Conservation (phyloP, 257 asterid species). For the Oldenlandia corymbosa region DNA sequence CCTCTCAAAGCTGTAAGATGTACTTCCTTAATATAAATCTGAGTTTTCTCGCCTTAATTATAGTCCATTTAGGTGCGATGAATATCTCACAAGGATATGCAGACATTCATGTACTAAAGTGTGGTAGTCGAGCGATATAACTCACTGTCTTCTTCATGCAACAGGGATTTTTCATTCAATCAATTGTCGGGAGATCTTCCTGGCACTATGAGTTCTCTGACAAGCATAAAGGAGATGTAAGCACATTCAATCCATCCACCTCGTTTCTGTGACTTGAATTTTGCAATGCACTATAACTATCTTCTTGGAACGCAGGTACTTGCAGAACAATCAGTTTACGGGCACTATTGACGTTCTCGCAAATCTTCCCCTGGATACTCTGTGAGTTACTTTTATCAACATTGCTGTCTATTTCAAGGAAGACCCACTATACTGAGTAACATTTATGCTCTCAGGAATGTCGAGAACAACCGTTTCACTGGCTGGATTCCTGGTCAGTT, state of each 20-base stretch:
- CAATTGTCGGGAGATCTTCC: slow-evolving; percentile 73
- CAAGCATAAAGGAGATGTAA: slow-evolving; percentile 63
- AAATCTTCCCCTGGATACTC: slow-evolving; percentile 67
- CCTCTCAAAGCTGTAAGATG: slow-evolving; percentile 71
- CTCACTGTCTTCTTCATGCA: slow-evolving; percentile 21
- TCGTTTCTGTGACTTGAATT: slow-evolving; percentile 4
- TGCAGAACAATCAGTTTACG: slow-evolving; percentile 87
- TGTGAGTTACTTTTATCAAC: slow-evolving; percentile 52
- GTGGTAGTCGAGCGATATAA: too few species aligned
- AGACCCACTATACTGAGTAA: slow-evolving; percentile 6
- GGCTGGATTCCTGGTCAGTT: slow-evolving; percentile 83
- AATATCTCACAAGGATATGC: too few species aligned
- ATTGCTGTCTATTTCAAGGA: neutral
- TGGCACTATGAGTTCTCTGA: slow-evolving; percentile 50
- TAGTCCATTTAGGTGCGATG: too few species aligned
- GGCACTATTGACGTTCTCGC: slow-evolving; percentile 87
- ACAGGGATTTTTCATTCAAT: slow-evolving; percentile 87
- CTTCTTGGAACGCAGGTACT: slow-evolving; percentile 50
- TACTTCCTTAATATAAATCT: slow-evolving; percentile 17
- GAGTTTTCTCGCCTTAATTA: too few species aligned
- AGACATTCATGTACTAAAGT: too few species aligned
- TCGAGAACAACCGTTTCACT: slow-evolving; percentile 78
- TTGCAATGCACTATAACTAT: slow-evolving; percentile 11
- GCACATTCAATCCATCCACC: slow-evolving; percentile 20
- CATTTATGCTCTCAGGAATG: slow-evolving; percentile 40